Evolutionary conservation across 352 stramenopile species (phyloP).

Genomic region (Phytophthora pluvialis): DNA sequence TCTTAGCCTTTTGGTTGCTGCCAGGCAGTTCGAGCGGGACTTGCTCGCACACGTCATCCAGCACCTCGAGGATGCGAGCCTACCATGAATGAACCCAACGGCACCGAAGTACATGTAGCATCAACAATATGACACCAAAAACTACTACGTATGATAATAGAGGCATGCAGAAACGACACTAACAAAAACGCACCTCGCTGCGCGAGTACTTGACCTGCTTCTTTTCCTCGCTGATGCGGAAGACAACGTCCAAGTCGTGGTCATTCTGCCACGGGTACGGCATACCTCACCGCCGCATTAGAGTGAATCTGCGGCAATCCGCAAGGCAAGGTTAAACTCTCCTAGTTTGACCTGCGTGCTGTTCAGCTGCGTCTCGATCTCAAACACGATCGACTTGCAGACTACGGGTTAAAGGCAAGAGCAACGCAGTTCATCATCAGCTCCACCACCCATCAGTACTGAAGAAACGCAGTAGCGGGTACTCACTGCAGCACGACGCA

Average conservation of each 20-base stretch:
- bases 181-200: constrained; percentile 56
- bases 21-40: constrained; percentile 50
- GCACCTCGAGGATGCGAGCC: constrained; percentile 85
- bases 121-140: background rate
- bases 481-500: constrained; percentile 81
- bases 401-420: constrained; percentile 38
- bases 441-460: no score
- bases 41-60: constrained; percentile 72
- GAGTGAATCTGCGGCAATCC: background rate
- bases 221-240: constrained; percentile 89
- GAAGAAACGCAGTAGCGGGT: background rate
- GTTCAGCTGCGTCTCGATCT: constrained; percentile 85
- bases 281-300: background rate
- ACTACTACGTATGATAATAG: background rate
- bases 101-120: background rate
- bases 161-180: background rate
- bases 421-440: background rate
- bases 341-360: constrained; percentile 53
- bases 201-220: constrained; percentile 86
- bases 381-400: constrained; percentile 82
- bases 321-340: background rate
- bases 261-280: constrained; percentile 50
- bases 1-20: constrained; percentile 56
- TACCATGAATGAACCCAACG: constrained; percentile 21
- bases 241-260: constrained; percentile 86